Evolutionary conservation across 441 rosid species (phyloP).

Genomic region (Aquilaria agallochum): DNA sequence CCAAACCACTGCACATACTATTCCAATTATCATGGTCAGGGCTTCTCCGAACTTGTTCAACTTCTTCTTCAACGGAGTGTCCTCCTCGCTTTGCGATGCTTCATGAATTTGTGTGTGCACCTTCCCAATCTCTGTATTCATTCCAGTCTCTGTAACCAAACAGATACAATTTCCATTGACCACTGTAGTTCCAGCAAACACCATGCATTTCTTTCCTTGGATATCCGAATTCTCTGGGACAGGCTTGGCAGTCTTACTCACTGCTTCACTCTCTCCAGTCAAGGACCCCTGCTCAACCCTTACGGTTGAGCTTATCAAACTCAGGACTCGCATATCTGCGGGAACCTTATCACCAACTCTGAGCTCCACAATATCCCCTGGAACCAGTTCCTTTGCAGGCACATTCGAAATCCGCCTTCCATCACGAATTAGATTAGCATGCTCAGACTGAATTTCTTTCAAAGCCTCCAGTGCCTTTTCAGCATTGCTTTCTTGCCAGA

Average conservation of each 20-base stretch:
- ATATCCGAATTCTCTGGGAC: slow-evolving; percentile 67
- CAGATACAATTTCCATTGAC: slow-evolving; percentile 80
- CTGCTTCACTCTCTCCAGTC: slow-evolving; percentile 93
- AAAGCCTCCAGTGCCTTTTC: slow-evolving; percentile 90
- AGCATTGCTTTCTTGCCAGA: slow-evolving; percentile 91
- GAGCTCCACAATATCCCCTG: slow-evolving; percentile 84
- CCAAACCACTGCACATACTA: slow-evolving; percentile 74
- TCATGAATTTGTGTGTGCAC: slow-evolving; percentile 88
- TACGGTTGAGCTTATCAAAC: slow-evolving; percentile 71
- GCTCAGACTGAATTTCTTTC: slow-evolving; percentile 90
- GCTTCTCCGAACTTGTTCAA: slow-evolving; percentile 82
- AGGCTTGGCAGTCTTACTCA: slow-evolving; percentile 64
- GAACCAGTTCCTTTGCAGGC: slow-evolving; percentile 82
- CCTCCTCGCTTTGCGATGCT: slow-evolving; percentile 75
- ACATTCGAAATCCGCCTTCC: slow-evolving; percentile 39
- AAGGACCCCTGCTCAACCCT: slow-evolving; percentile 88
- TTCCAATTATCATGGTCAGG: slow-evolving; percentile 73
- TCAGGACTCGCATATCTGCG: slow-evolving; percentile 80
- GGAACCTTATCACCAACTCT: slow-evolving; percentile 92
- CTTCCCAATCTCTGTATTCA: slow-evolving; percentile 83
- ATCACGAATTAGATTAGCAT: slow-evolving; percentile 61
- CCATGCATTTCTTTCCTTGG: slow-evolving; percentile 86
- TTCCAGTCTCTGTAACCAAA: slow-evolving; percentile 71
- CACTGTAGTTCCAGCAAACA: slow-evolving; percentile 77
- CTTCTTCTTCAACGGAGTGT: slow-evolving; percentile 84